Evolutionary conservation across 2,329 filamentous ascomycete genomes (phyloP), one percentile per base, ranked within the genome.

Genomic region (Botrytis pseudocinerea): DNA sequence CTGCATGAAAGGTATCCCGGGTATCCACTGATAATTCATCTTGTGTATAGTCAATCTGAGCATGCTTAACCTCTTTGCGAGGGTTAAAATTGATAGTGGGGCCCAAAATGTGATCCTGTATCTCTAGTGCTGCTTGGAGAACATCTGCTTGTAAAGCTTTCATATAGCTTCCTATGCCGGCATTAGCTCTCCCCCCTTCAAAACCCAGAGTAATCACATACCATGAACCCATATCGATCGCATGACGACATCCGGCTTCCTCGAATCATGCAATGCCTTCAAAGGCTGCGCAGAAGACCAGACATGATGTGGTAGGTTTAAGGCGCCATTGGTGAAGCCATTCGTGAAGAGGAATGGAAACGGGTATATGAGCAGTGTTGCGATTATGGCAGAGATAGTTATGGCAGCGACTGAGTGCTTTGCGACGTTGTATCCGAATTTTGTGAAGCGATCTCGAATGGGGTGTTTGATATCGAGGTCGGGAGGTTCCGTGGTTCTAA

Each of bases 211-310:
- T 2, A 69, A n/a, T 42, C 44, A 59, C 77, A 42, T 78, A 75
- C 92, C 92, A 79, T 95, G 92, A 25, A 95, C 87, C 93, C 93
- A 95, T 72, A 93, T 87, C 73, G 93, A 93, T 76, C 92, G 91
- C 89, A 95, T 92, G 72, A 92, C 89, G n/a, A 95, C 89, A 80
- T 95, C 92, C 6, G 91, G 87, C 70, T 48, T 46, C 22, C 85
- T 83, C 62, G 85, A 83, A 40, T 83, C 79, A 7, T 82, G 82
- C 71, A 84, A 84, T 65, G 87, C 87, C 51, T 87, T 83, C 71
- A 92, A 84, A 42, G 90, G 88, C 74, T 89, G 88, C 9, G 91
- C 91, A 54, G 91, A 91, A 40, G 92, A 94, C 93, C 93, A 95
- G 77, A 93, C 92, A 87, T 95, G 91, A 79, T 91, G 90, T 44